Evolutionary conservation across 176 grass and related monocot genomes (phyloP), one percentile per base, ranked within the genome.

Genomic region (Oryza punctata): DNA sequence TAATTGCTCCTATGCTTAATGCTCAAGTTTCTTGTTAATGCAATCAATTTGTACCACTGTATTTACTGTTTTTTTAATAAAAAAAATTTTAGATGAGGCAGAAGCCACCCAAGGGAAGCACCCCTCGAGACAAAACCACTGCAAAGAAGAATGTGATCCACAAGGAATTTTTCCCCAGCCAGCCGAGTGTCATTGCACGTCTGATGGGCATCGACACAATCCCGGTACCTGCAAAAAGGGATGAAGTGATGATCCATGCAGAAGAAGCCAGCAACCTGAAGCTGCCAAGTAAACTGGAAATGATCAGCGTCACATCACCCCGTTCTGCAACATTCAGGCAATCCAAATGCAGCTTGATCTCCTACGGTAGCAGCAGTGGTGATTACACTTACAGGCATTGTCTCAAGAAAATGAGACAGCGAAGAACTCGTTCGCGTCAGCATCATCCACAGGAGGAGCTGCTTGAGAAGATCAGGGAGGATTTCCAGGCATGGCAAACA

Each of bases 131-230:
- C 15, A 63, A n/a, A 57, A 63, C 64, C 45, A n/a, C 57, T 32
- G 32, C 78, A 23, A 83, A 85, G 23, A 81, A 67, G 23, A 81
- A 67, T 45, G 26, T 81, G 26, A 54, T 77, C 16, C 76, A 81
- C 83, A 68, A 79, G 27, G 78, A 83, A 63, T 81, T 76, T 67
- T 81, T 76, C 38, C 91, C 52, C 14, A 64, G 54, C 73, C 88
- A 85, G 70, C 90, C 91, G 3, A 88, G 78, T 70, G 85, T 95
- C 12, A 81, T 93, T 73, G 93, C 87, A 67, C 91, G 91, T 27
- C 90, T 98, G 46, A 98, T 98, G 93, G 96, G 96, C 85, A 85
- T 98, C 32, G 89, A 95, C 79, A 63, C 81, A 12, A 77, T 77
- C 11, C 86, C 88, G 21, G 7, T 76, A 69, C 33, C 73, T n/a